These are phyloP conservation scores for Papilionanthe hybrid DNA, from an alignment of 116 monocot species.

Conservation along the genomic window DNA sequence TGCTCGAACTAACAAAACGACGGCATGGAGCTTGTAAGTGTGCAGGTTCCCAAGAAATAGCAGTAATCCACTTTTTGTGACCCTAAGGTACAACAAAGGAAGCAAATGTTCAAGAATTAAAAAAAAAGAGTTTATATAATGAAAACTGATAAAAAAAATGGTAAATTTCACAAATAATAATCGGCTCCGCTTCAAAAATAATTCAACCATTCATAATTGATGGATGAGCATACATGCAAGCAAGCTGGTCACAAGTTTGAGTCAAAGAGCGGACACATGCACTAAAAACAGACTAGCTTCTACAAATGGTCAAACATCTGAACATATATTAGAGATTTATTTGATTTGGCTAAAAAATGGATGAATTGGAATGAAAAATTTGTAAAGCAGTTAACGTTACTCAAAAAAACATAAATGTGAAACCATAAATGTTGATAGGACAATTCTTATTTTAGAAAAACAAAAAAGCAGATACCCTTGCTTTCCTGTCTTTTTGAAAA, in stretches of 20 bases:
- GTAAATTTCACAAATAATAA: background rate
- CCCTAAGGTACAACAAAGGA: constrained; percentile 35
- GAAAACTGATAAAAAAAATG: background rate
- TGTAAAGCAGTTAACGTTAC: background rate
- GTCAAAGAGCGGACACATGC: background rate
- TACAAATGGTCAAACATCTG: background rate
- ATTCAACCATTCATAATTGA: background rate
- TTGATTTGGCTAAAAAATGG: background rate
- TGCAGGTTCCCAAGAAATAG: constrained; percentile 93
- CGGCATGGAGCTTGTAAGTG: constrained; percentile 87
- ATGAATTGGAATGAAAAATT: background rate
- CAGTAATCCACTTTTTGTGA: constrained; percentile 98
- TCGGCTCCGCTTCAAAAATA: background rate
- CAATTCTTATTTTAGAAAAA: background rate
- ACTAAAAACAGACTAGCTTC: background rate
- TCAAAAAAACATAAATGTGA: background rate
- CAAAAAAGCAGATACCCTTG: background rate
- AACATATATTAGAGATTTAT: background rate
- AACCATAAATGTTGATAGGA: background rate
- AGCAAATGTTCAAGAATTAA: background rate
- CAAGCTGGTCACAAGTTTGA: background rate
- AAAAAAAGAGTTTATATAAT: background rate
- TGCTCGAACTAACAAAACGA: constrained; percentile 98
- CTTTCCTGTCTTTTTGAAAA: too few species aligned
- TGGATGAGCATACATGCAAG: background rate